Base-by-base conservation (phyloP, 257 asterid genomes). In the Nicotiana benthamiana region DNA sequence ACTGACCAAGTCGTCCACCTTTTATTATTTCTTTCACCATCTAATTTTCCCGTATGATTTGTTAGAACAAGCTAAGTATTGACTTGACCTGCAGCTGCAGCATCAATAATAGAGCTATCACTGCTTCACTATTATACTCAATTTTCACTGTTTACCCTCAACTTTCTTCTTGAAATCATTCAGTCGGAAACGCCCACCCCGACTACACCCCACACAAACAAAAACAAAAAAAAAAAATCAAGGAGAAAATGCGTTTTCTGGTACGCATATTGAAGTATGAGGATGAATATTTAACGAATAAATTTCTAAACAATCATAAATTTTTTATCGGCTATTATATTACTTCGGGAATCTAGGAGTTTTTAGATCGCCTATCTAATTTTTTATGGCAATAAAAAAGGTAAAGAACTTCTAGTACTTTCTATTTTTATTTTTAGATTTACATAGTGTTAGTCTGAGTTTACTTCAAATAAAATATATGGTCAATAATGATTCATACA, bases 71-170 rank as follows among this genome's bases (percentile, higher is more conserved):
- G 30, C 30, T 27, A 27, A 27, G 79, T 74, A 74, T 74, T 74
- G 79, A 46, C 79, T 74, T 74, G 79, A 74, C 79, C 60, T 74
- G 79, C 52, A 24, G 51, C 79, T 74, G 79, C 52, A 48, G 51
- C 61, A 74, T 74, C 79, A 74, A 26, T 26, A 24, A 48, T 74
- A 3, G n/a, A 62, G 16, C 79, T 48, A 48, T 8, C 24, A 48
- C 36, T 48, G 4, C 5, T 72, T 22, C 16, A 72, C 22, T 46
- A 15, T 36, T 20, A 4, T 24, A 60, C 17, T 22, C 66, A 60
- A 48, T 16, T 74, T 24, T 74, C 43, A 46, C 24, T 72, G 36
- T 72, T 46, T 46, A 20, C 67, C 65, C 30, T 60, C 24, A 4
- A 61, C 0, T 9, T 16, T 4, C 9, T 16, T 6, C 15, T 15